Base-by-base conservation (phyloP, 2,329 filamentous ascomycete species). In the Ceratocystis eucalypticola region DNA sequence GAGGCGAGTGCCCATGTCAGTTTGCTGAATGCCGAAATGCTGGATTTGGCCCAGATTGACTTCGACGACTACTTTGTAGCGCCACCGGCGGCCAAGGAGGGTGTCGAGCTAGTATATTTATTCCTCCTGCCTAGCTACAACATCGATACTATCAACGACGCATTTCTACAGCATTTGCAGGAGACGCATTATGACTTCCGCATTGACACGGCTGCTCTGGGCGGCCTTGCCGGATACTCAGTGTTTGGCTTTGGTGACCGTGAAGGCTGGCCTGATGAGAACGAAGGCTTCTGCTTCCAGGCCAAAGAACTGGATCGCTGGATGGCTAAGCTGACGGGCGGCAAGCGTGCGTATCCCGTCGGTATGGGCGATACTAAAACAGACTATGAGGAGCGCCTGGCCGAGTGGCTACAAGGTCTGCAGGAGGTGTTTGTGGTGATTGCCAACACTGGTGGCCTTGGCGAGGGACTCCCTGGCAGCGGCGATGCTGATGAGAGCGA, bases 171-270 rank as follows among this genome's bases (percentile, higher is more conserved):
- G 69, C 91, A 96, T 74, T 78, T 99, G 5, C 82, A 88, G 73
- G 93, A 99, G 74, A 97, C 92, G 0, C 93, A 97, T 73, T 86
- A 97, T 76, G 94, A 99, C 75, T 97, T 97, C 79, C 85, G 93
- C 67, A 95, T 99, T 70, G 92, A 97, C 71, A 96, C 91, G 0
- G 87, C 89, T 0, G 88, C 94, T 0, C 76, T 99, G 61, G 86
- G 87, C 0, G 77, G 80, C 1, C 76, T 97, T 17, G 78, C 92
- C 1, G 93, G 93, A 7, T 97, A 96, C 73, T 90, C 90, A 0
- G 91, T 97, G 0, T 97, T 97, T 77, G 94, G 94, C 0, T 88
- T 96, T 72, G 93, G 93, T 20, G 93, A 97, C 74, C 85, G 83
- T 69, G 89, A 96, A 73, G 91, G 89, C 67, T 99, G 94, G 93